Conservation (phyloP, 2,329 filamentous ascomycete species). For the Aspergillus calidoustus region DNA sequence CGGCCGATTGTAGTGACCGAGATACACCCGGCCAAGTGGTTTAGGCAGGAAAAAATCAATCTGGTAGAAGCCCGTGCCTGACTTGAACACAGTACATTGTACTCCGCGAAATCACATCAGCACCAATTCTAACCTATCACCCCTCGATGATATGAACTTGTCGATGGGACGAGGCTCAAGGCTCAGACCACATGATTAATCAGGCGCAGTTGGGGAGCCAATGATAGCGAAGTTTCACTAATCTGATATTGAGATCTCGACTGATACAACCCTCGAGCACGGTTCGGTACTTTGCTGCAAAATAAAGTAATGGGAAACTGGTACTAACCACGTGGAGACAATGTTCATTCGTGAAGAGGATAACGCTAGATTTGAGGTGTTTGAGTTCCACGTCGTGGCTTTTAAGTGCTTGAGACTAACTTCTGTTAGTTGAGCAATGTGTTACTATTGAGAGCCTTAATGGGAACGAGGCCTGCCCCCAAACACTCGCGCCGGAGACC, state of each 20-base stretch:
- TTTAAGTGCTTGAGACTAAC: too few relatives aligned
- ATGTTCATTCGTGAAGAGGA: too few relatives aligned
- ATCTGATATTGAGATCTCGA: neutral
- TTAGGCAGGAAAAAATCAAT: neutral
- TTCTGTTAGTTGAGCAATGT: too few relatives aligned
- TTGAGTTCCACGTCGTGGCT: too few relatives aligned
- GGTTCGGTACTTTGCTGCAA: neutral
- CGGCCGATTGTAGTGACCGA: too few relatives aligned
- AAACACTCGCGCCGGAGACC: too few relatives aligned
- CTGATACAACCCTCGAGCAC: neutral
- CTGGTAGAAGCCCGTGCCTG: neutral
- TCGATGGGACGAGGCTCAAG: neutral
- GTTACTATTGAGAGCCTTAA: too few relatives aligned
- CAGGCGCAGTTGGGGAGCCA: neutral
- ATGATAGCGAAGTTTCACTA: neutral
- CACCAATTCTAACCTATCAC: neutral
- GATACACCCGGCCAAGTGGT: neutral
- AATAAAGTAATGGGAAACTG: too few relatives aligned
- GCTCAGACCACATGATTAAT: neutral
- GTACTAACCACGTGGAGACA: too few relatives aligned
- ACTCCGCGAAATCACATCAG: neutral
- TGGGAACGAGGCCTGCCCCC: too few relatives aligned
- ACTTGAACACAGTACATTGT: neutral
- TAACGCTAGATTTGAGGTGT: too few relatives aligned
- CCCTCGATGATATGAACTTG: too few relatives aligned